A percentile compares a stretch with the other conserved stretches of the same genome.
Conservation (phyloP, 768 basidiomycete genomes). For the Phaeotremella skinneri region DNA sequence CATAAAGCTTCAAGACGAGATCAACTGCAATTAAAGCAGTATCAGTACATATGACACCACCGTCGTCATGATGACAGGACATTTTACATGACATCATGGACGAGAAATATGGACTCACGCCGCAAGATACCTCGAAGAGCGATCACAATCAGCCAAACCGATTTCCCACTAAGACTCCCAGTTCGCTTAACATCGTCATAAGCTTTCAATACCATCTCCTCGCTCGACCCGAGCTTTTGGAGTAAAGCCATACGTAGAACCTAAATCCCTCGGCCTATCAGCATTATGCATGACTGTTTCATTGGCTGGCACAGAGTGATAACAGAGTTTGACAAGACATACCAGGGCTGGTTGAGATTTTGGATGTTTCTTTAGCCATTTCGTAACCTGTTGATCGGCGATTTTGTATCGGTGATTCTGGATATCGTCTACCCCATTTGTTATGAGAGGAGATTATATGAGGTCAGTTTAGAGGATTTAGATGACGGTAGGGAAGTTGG, state of each 20-base stretch:
- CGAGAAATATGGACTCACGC: constrained; percentile 21
- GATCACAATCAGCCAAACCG: constrained; percentile 26
- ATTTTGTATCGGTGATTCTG: constrained; percentile 15
- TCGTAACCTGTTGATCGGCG: constrained; percentile 24
- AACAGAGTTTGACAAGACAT: not conserved
- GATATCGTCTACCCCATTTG: constrained; percentile 33
- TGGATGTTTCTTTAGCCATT: constrained; percentile 39
- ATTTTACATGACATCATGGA: not conserved
- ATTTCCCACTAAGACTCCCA: constrained; percentile 28
- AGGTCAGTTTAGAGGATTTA: not conserved
- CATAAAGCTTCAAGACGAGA: constrained; percentile 27
- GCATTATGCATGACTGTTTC: too few species aligned
- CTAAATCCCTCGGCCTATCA: too few species aligned
- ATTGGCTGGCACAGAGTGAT: too few species aligned
- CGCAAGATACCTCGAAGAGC: constrained; percentile 21
- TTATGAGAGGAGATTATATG: not conserved
- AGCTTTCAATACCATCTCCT: constrained; percentile 15
- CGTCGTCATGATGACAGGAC: not conserved
- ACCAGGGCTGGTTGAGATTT: constrained; percentile 38
- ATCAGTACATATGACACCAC: not conserved
- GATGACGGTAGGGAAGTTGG: not conserved
- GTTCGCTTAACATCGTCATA: constrained; percentile 21
- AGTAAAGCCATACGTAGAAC: constrained; percentile 30
- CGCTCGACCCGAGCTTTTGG: constrained; percentile 11
- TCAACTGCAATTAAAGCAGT: constrained; percentile 17